phyloP scores from a whole-genome alignment of 2,329 filamentous ascomycete species.

The Shiraia sp. region DNA sequence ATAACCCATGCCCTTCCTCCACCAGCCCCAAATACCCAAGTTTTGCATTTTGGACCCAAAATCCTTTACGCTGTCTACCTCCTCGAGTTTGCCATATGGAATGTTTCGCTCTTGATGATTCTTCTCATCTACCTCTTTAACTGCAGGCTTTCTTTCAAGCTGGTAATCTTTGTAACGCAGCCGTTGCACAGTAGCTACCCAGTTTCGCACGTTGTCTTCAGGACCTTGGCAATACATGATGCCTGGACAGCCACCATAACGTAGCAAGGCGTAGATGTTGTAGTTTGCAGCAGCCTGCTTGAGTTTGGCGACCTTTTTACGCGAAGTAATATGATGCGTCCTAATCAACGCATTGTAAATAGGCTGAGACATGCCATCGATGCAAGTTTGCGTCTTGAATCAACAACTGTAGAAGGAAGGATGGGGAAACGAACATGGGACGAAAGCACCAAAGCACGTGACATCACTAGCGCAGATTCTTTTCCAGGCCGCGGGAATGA shows the following conservation, averaged over 20 bases:
- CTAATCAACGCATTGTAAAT: slow-evolving; percentile 67
- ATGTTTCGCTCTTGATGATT: slow-evolving; percentile 1
- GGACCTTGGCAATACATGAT: slow-evolving; percentile 77
- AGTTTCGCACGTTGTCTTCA: slow-evolving; percentile 60
- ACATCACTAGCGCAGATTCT: slow-evolving; percentile 29
- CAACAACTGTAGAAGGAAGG: not conserved
- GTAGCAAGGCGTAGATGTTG: slow-evolving; percentile 66
- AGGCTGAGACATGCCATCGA: slow-evolving; percentile 23
- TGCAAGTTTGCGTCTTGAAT: not conserved
- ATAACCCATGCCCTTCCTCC: slow-evolving; percentile 69
- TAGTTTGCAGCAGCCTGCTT: slow-evolving; percentile 65
- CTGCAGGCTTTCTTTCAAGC: slow-evolving; percentile 59
- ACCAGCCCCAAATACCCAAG: slow-evolving; percentile 65
- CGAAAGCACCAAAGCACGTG: slow-evolving; percentile 27
- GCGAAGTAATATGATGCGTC: slow-evolving; percentile 80
- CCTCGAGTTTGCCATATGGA: slow-evolving; percentile 49
- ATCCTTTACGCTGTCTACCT: slow-evolving; percentile 66
- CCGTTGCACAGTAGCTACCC: slow-evolving; percentile 66
- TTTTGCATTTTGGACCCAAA: slow-evolving; percentile 66
- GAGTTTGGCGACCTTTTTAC: slow-evolving; percentile 70
- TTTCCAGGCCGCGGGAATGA: slow-evolving; percentile 16
- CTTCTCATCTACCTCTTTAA: slow-evolving; percentile 20
- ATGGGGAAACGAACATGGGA: not conserved
- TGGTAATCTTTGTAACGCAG: slow-evolving; percentile 76
- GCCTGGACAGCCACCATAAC: slow-evolving; percentile 70